phyloP scores from a whole-genome alignment of 352 stramenopile species.

The Globisporangium polare region DNA sequence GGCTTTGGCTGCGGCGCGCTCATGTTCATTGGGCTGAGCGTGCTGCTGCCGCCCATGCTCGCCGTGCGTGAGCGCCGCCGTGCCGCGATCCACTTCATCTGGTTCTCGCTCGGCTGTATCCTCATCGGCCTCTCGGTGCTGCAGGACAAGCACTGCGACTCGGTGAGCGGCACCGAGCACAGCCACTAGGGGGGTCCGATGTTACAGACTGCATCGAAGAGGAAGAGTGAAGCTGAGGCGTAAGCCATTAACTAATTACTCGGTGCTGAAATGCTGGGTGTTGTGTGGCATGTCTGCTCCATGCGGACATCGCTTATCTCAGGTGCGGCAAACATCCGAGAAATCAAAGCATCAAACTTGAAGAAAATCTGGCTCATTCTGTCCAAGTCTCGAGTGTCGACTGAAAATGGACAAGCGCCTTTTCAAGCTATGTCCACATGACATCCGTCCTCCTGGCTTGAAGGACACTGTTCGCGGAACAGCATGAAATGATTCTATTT shows the following conservation, averaged over 20 bases:
- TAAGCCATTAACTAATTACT: too few species aligned
- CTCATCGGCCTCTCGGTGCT: conserved; percentile 18
- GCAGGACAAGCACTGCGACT: conserved; percentile 17
- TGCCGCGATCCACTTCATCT: conserved; percentile 13
- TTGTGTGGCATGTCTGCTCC: too few species aligned
- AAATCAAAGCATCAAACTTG: too few species aligned
- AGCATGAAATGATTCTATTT: neutral
- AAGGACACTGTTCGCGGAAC: neutral
- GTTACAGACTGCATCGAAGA: too few species aligned
- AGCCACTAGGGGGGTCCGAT: neutral
- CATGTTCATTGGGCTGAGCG: conserved; percentile 14
- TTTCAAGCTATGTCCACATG: neutral
- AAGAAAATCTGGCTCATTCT: too few species aligned
- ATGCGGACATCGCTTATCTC: neutral
- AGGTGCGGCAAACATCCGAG: neutral
- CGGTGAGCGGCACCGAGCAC: neutral
- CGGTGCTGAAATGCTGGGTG: too few species aligned
- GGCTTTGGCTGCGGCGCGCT: conserved; percentile 16
- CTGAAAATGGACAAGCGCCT: neutral
- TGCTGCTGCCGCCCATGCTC: conserved; percentile 17
- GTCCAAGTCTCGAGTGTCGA: neutral
- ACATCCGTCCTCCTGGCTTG: neutral
- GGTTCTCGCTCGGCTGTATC: conserved; percentile 17
- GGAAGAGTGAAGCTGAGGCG: too few species aligned
- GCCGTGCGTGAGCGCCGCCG: conserved; percentile 11